Conservation (phyloP, 805 yeast species). For the Debaryomyces maramus region DNA sequence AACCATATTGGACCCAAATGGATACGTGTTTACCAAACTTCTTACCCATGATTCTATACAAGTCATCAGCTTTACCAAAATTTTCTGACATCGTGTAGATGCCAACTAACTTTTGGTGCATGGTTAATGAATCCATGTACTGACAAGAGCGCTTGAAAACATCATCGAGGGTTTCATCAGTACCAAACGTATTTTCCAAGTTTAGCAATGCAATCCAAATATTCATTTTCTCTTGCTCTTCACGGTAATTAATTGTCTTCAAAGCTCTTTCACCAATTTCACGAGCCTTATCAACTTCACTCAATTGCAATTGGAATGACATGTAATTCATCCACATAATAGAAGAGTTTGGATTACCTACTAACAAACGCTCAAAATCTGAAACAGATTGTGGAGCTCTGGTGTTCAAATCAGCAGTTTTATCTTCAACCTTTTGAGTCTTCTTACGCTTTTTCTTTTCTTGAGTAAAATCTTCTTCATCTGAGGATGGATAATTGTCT, state of each 20-base stretch:
- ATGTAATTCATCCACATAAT: slow-evolving; percentile 96
- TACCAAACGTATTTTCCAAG: slow-evolving; percentile 91
- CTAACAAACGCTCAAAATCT: slow-evolving; percentile 88
- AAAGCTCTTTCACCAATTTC: slow-evolving; percentile 91
- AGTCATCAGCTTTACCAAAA: slow-evolving; percentile 62
- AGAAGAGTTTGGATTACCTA: slow-evolving; percentile 93
- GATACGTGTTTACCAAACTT: slow-evolving; percentile 68
- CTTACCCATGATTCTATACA: slow-evolving; percentile 70
- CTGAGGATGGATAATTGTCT: slow-evolving; percentile 51
- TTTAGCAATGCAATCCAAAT: slow-evolving; percentile 95
- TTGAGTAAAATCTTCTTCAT: slow-evolving; percentile 59
- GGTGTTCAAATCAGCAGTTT: slow-evolving; percentile 78
- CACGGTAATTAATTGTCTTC: slow-evolving; percentile 84
- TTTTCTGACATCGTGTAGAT: slow-evolving; percentile 77
- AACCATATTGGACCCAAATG: slow-evolving; percentile 83
- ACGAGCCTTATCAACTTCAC: slow-evolving; percentile 93
- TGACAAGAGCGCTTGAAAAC: slow-evolving; percentile 83
- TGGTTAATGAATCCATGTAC: slow-evolving; percentile 82
- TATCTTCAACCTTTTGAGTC: slow-evolving; percentile 64
- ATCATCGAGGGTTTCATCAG: slow-evolving; percentile 75
- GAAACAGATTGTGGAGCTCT: slow-evolving; percentile 88
- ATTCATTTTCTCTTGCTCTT: slow-evolving; percentile 89
- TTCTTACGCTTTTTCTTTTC: slow-evolving; percentile 49
- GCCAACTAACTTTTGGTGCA: slow-evolving; percentile 77
- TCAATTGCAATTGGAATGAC: slow-evolving; percentile 94